These are phyloP conservation scores for Epichloe aotearoae DNA, from an alignment of 2,329 filamentous ascomycete genomes.

Conservation along the genomic window DNA sequence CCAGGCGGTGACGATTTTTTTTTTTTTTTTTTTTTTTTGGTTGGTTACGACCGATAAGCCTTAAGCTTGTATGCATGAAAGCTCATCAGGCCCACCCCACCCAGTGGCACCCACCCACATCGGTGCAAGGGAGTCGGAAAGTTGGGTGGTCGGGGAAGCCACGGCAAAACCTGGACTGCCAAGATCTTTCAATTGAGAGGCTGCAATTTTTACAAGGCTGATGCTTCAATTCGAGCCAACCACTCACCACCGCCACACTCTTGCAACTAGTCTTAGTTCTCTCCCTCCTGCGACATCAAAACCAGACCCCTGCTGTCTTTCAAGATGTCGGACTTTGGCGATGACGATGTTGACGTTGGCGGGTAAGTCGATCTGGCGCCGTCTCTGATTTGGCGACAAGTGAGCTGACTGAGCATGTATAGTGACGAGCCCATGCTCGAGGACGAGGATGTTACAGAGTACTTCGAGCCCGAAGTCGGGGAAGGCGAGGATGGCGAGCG, in stretches of 20 bases:
- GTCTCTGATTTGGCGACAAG: background rate
- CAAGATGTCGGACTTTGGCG: slow-evolving; percentile 62
- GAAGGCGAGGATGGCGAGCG: slow-evolving; percentile 38
- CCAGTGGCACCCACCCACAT: background rate
- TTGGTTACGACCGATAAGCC: slow-evolving; percentile 14
- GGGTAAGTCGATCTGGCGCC: slow-evolving; percentile 30
- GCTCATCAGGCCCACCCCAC: background rate
- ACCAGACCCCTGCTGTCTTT: background rate
- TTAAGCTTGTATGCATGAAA: background rate
- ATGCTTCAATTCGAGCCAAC: background rate
- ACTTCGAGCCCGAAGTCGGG: slow-evolving; percentile 42
- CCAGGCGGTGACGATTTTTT: slow-evolving; percentile 18
- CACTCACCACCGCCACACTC: background rate
- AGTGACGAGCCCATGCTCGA: slow-evolving; percentile 62
- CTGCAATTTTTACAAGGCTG: slow-evolving; percentile 18
- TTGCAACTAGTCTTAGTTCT: background rate
- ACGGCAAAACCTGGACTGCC: slow-evolving; percentile 15
- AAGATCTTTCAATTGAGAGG: slow-evolving; percentile 11
- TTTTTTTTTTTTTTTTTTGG: slow-evolving; percentile 11
- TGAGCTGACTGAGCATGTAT: slow-evolving; percentile 10
- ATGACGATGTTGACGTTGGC: slow-evolving; percentile 46
- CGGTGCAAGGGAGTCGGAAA: background rate
- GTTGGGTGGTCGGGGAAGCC: slow-evolving; percentile 13
- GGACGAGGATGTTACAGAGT: slow-evolving; percentile 50
- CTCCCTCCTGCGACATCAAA: background rate